Conservation (phyloP, 2,329 filamentous ascomycete species). For the Diaporthe caulivora region DNA sequence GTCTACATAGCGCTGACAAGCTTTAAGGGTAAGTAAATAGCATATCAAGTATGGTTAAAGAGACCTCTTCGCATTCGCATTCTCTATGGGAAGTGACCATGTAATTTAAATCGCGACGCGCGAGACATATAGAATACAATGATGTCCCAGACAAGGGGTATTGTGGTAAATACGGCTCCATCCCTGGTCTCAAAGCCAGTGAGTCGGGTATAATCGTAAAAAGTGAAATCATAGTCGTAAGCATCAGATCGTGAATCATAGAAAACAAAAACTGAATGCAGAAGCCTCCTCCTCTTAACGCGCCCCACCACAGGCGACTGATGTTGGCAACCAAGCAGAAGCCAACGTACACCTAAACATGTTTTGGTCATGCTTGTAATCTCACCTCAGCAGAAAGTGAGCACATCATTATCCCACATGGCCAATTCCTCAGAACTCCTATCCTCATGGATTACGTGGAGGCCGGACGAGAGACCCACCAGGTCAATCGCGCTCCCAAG, state of each 20-base stretch:
- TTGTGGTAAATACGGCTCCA: constrained; percentile 8
- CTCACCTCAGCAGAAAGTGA: not conserved
- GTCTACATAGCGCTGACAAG: not conserved
- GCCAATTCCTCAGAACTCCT: constrained; percentile 25
- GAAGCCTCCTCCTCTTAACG: not conserved
- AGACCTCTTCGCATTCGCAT: not conserved
- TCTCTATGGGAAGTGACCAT: not conserved
- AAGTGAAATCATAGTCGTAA: not conserved
- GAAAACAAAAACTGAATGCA: not conserved
- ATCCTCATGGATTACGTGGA: constrained; percentile 24
- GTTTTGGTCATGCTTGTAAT: not conserved
- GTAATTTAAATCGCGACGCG: too few relatives aligned
- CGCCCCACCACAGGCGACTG: not conserved
- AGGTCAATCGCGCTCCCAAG: constrained; percentile 25
- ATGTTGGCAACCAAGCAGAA: not conserved
- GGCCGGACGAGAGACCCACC: constrained; percentile 4
- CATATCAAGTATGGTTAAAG: not conserved
- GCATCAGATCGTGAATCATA: not conserved
- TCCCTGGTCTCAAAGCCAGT: constrained; percentile 8
- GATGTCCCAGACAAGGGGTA: constrained; percentile 8
- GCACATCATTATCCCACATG: constrained; percentile 22
- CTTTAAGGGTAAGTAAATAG: not conserved
- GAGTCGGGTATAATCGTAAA: not conserved
- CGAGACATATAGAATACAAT: not conserved
- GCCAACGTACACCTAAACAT: not conserved